Evolutionary conservation across 805 yeast species (phyloP).

Genomic region (Jamesozyma lodderae): DNA sequence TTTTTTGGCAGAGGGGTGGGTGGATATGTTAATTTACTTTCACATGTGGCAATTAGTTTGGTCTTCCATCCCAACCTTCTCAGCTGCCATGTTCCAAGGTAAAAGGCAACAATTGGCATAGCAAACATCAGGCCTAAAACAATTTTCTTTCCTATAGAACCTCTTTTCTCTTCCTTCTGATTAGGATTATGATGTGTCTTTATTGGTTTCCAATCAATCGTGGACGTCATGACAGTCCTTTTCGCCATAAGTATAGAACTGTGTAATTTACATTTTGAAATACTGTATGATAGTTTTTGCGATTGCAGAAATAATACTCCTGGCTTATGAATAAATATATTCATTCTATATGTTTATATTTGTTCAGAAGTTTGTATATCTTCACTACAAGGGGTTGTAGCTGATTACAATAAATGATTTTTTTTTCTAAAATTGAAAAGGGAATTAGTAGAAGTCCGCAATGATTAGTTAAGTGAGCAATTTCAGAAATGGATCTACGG

Average conservation of each 20-base stretch:
- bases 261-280: background rate
- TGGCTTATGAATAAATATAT: slow-evolving; percentile 1
- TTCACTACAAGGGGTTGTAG: too few species aligned
- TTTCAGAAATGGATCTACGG: too few species aligned
- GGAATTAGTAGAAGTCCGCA: too few species aligned
- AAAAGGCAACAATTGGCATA: slow-evolving; percentile 82
- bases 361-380: too few species aligned
- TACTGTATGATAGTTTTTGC: background rate
- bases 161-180: slow-evolving; percentile 29
- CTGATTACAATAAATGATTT: too few species aligned
- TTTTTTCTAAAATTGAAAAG: too few species aligned
- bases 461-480: too few species aligned
- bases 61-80: slow-evolving; percentile 82
- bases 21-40: slow-evolving; percentile 65
- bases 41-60: slow-evolving; percentile 70
- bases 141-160: slow-evolving; percentile 22
- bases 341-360: too few species aligned
- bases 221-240: slow-evolving; percentile 49
- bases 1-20: slow-evolving; percentile 64
- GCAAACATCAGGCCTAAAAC: slow-evolving; percentile 39
- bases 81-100: slow-evolving; percentile 90
- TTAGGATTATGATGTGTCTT: slow-evolving; percentile 36
- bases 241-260: background rate
- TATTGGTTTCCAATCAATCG: slow-evolving; percentile 80
- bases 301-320: background rate